Evolutionary conservation across 129 eudicot genomes (phyloP).

Genomic region (Flaveria sonorensis): DNA sequence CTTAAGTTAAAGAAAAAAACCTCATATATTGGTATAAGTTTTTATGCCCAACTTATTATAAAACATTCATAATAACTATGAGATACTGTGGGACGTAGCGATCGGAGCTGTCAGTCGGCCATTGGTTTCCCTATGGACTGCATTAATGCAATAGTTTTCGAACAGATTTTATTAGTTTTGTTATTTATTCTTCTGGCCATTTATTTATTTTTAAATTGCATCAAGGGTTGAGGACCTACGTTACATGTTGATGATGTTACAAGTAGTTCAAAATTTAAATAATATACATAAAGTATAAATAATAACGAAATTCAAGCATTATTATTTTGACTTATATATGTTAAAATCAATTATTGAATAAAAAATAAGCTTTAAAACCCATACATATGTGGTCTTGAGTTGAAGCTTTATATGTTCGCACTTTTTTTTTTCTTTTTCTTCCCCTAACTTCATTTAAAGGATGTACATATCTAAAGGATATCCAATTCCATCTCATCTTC

Average conservation of each 20-base stretch:
- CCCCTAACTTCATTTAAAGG: no score
- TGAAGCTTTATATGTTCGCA: no score
- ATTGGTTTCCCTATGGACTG: neutral
- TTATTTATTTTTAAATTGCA: neutral
- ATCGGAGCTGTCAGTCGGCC: neutral
- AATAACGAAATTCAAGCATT: neutral
- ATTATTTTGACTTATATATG: neutral
- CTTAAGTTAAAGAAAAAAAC: no score
- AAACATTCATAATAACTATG: neutral
- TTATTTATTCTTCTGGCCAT: neutral
- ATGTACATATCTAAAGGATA: no score
- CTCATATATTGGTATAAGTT: no score
- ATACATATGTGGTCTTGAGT: no score
- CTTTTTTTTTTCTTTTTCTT: no score
- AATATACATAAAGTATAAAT: neutral
- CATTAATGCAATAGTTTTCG: neutral
- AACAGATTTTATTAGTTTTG: neutral
- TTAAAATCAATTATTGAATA: neutral
- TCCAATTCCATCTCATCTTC: no score
- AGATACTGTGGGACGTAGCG: neutral
- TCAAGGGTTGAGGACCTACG: no score
- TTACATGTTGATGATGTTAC: neutral
- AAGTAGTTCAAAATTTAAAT: neutral
- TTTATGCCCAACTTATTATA: neutral
- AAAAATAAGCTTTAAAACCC: no score